Evolutionary conservation across 257 asterid genomes (phyloP).

Genomic region (Oldenlandia corymbosa): DNA sequence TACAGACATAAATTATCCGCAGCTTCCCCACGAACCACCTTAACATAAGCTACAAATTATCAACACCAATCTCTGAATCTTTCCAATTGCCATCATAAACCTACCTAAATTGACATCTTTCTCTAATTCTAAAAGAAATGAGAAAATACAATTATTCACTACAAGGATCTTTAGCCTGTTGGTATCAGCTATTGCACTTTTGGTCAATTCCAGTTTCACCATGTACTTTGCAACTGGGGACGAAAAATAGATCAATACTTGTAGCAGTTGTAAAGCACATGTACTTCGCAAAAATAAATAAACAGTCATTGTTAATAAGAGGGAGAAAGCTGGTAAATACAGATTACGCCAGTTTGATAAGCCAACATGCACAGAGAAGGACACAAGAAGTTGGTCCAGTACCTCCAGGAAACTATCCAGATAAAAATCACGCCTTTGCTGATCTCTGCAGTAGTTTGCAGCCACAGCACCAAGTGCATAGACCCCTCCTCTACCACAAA

Average conservation of each 20-base stretch:
- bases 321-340: background rate
- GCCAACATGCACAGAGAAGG: background rate
- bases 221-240: background rate
- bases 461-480: slow-evolving; percentile 61
- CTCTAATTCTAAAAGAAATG: too few relatives aligned
- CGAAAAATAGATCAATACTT: background rate
- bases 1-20: background rate
- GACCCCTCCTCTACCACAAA: slow-evolving; percentile 69
- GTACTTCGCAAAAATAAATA: background rate
- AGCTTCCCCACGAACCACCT: background rate
- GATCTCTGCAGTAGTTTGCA: slow-evolving; percentile 49
- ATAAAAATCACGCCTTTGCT: slow-evolving; percentile 34
- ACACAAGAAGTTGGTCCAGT: background rate
- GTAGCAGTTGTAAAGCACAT: background rate
- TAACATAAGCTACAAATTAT: background rate
- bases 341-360: background rate
- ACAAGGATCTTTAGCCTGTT: background rate
- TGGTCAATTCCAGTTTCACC: too few relatives aligned
- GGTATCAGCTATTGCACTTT: background rate
- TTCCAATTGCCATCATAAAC: background rate
- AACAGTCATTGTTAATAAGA: background rate
- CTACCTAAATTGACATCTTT: background rate
- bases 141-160: background rate
- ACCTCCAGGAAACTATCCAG: slow-evolving; percentile 55
- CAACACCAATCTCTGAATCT: background rate